Base-by-base conservation (phyloP, 2,329 filamentous ascomycete genomes). In the Penicillium sp. region DNA sequence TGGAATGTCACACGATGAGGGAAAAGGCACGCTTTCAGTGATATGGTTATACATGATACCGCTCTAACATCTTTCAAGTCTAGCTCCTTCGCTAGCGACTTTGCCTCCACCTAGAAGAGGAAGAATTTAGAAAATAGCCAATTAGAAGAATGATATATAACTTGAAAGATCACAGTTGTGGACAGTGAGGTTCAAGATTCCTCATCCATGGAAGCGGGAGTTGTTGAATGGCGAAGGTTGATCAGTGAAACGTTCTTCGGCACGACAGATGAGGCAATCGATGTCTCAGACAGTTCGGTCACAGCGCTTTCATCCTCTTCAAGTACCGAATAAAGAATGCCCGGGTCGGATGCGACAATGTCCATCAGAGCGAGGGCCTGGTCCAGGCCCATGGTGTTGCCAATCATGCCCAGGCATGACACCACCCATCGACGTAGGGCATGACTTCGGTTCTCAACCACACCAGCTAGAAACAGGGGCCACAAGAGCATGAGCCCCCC, bases 331-430 rank as follows among this genome's bases (percentile, higher is more conserved):
- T 58, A 60, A 35, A 66, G 57, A 7, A 65, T 52, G 3, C 63
- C 61, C 31, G 59, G 56, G 40, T 65, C 61, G n/a, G 45, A 43
- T 41, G 59, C 54, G 15, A 72, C 48, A 12, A 72, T 53, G 23
- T 68, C 64, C 23, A 65, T 62, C 45, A 72, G 49, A 27, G 66
- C 66, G 12, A 71, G 47, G 7, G 70, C 69, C 52, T 71, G 69
- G 27, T 71, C 66, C 12, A 73, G 63, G 1, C 70, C 70, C 57
- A 70, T 65, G 3, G 58, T 55, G 33, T 66, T 54, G 20, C 69
- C 68, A 51, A 73, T 67, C 40, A 64, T 56, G 28, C 58, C 57
- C 18, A 71, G 49, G 39, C 65, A 66, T 5, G 63, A 56, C 0
- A 66, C 50, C 9, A 63, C 59, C 70, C 70, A 73, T 15, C 53